Evolutionary conservation across 1,139 yeast species (phyloP).

Genomic region (Zygosaccharomyces sapae): DNA sequence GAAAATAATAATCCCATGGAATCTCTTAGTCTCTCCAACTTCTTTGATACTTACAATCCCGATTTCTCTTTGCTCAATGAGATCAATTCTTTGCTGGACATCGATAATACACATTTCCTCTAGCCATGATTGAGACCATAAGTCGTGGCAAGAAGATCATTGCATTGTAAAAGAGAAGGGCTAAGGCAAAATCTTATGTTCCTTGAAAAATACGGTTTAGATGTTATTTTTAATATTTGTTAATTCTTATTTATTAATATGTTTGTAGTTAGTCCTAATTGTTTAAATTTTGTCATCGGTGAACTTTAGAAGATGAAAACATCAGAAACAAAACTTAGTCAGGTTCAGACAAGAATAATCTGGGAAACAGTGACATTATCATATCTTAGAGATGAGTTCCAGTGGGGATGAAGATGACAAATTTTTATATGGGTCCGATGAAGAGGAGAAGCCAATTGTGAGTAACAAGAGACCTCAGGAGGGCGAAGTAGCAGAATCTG

Average conservation of each 20-base stretch:
- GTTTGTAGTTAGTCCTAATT: not conserved
- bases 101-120: conserved; percentile 1
- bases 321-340: not conserved
- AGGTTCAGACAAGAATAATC: not conserved
- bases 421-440: conserved; percentile 75
- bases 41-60: conserved; percentile 9
- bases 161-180: not conserved
- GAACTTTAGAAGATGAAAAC: not conserved
- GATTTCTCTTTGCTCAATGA: conserved; percentile 10
- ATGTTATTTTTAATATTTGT: not conserved
- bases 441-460: conserved; percentile 34
- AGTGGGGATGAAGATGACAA: conserved; percentile 73
- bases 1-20: conserved; percentile 1
- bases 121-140: not conserved
- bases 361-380: not conserved
- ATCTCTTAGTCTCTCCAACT: conserved; percentile 7
- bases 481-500: conserved; percentile 31
- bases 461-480: conserved; percentile 24
- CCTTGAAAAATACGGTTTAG: not conserved
- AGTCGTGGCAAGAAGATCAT: not conserved
- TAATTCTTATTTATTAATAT: not conserved
- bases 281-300: not conserved
- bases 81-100: conserved; percentile 6
- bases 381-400: conserved; percentile 24
- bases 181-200: not conserved